Evolutionary conservation across 2,329 filamentous ascomycete genomes (phyloP).

Genomic region (Paramyrothecium roridum): DNA sequence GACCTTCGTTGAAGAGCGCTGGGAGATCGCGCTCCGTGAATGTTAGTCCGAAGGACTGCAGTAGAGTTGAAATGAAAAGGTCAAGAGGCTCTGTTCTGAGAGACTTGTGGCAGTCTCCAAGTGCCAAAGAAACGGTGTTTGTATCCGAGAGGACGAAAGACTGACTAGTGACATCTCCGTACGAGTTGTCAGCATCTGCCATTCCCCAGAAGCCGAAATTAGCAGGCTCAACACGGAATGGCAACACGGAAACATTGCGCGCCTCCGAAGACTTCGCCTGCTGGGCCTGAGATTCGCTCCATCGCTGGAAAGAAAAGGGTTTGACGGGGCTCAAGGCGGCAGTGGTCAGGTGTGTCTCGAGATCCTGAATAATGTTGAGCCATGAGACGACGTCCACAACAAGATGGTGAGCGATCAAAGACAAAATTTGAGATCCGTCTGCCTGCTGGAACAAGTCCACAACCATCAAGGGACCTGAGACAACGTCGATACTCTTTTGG

Average conservation of each 20-base stretch:
- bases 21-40: conserved; percentile 32
- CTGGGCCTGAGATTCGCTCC: conserved; percentile 30
- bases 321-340: conserved; percentile 6
- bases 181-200: conserved; percentile 4
- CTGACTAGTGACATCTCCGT: conserved; percentile 2
- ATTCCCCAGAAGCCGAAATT: conserved; percentile 17
- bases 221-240: conserved; percentile 3
- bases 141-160: conserved; percentile 7
- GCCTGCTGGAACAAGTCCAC: conserved; percentile 5
- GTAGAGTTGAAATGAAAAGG: conserved; percentile 29
- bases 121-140: neutral
- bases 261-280: conserved; percentile 14
- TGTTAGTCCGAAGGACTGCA: conserved; percentile 26
- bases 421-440: conserved; percentile 17
- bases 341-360: conserved; percentile 32
- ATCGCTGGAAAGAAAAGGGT: conserved; percentile 32
- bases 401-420: conserved; percentile 31
- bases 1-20: conserved; percentile 35
- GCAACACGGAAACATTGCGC: neutral
- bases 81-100: conserved; percentile 34
- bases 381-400: conserved; percentile 43
- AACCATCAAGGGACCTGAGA: conserved; percentile 4
- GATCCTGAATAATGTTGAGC: conserved; percentile 39
- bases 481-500: conserved; percentile 1
- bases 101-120: conserved; percentile 21